Evolutionary conservation across 1,139 yeast species (phyloP).

Genomic region (Yamadazyma siamensis): DNA sequence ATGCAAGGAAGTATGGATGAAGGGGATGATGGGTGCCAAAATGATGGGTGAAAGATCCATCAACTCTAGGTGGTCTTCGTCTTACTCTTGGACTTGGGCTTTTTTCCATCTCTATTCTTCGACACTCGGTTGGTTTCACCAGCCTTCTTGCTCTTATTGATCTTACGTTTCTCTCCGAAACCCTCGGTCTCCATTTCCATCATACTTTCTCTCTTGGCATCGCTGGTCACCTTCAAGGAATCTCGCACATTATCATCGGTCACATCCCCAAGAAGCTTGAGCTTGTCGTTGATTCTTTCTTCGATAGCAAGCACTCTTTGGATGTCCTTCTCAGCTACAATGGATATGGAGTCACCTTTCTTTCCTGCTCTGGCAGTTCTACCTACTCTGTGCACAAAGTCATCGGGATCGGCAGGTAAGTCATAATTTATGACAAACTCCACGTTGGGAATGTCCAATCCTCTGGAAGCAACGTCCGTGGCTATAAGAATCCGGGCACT

Average conservation of each 20-base stretch:
- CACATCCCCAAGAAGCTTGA: slow-evolving; percentile 67
- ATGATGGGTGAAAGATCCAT: too few relatives aligned
- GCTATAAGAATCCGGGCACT: slow-evolving; percentile 92
- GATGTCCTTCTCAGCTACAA: slow-evolving; percentile 84
- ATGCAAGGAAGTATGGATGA: too few relatives aligned
- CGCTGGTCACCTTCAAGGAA: slow-evolving; percentile 64
- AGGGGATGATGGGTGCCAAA: too few relatives aligned
- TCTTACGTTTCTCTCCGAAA: slow-evolving; percentile 72
- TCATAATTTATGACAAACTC: slow-evolving; percentile 88
- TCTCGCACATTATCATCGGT: slow-evolving; percentile 72
- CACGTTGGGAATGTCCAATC: slow-evolving; percentile 92
- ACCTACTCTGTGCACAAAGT: slow-evolving; percentile 97
- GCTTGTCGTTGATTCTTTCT: slow-evolving; percentile 72
- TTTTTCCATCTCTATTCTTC: too few relatives aligned
- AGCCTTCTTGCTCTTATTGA: slow-evolving; percentile 43
- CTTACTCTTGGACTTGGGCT: too few relatives aligned
- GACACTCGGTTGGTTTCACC: slow-evolving; percentile 1
- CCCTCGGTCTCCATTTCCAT: slow-evolving; percentile 92
- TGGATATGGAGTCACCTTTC: slow-evolving; percentile 50
- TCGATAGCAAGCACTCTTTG: slow-evolving; percentile 82
- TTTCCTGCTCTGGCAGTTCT: slow-evolving; percentile 99
- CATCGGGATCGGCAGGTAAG: slow-evolving; percentile 95
- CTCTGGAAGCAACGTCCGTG: slow-evolving; percentile 96
- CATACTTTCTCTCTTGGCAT: slow-evolving; percentile 84
- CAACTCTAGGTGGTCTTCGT: too few relatives aligned